These are phyloP conservation scores for Mucor piriformis DNA, from an alignment of 371 early-diverging fungal species.

Conservation along the genomic window DNA sequence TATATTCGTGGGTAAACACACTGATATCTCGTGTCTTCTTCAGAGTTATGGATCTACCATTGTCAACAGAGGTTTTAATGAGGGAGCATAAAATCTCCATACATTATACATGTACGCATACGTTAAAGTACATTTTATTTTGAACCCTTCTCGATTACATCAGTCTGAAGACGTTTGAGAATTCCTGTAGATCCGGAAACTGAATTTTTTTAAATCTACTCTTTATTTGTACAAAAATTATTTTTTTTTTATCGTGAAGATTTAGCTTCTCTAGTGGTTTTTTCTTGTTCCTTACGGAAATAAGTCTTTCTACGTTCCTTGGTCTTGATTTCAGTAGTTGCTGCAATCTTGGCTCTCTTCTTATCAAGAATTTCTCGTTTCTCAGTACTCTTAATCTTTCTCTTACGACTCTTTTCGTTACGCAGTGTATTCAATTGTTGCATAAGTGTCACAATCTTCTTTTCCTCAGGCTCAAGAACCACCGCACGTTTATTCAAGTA, in stretches of 20 bases:
- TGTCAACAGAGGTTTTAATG: no score
- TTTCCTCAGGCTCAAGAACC: slow-evolving; percentile 87
- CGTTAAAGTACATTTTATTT: no score
- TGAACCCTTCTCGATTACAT: no score
- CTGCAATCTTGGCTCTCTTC: slow-evolving; percentile 65
- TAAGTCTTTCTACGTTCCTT: slow-evolving; percentile 53
- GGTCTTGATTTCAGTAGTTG: slow-evolving; percentile 41
- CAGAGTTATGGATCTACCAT: no score
- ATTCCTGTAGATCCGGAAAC: no score
- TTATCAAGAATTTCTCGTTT: slow-evolving; percentile 47
- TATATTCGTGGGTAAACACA: no score
- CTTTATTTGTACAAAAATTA: not conserved
- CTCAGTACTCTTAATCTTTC: slow-evolving; percentile 67
- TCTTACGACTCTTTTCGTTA: slow-evolving; percentile 80
- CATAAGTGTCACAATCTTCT: slow-evolving; percentile 80
- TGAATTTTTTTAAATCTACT: not conserved
- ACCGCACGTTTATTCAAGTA: slow-evolving; percentile 81
- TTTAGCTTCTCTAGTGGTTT: slow-evolving; percentile 15
- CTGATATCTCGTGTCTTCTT: no score
- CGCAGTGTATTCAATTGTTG: slow-evolving; percentile 87
- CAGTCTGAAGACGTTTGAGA: no score
- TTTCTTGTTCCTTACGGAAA: slow-evolving; percentile 45
- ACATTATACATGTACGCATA: no score
- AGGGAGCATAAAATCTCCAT: no score
- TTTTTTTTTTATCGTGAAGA: slow-evolving; percentile 5